Conservation (phyloP, 495 filamentous ascomycete species). For the Saxophila tyrrhenica region DNA sequence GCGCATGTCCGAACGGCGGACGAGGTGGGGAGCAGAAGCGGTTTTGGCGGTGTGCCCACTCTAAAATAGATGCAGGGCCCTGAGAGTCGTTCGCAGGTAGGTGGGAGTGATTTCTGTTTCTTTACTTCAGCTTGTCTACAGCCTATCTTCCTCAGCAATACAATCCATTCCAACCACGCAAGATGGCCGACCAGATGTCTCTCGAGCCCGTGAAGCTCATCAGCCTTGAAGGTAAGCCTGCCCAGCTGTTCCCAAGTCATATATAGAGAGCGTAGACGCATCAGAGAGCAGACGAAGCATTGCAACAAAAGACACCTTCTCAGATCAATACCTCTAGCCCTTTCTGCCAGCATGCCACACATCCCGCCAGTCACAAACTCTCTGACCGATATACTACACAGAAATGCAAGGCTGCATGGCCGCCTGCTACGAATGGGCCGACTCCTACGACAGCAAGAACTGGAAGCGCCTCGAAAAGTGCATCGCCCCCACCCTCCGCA, state of each 20-base stretch:
- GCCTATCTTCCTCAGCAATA: neutral
- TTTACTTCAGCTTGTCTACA: neutral
- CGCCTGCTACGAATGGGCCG: constrained; percentile 62
- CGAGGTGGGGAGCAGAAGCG: constrained; percentile 14
- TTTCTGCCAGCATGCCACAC: too few relatives aligned
- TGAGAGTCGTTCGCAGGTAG: neutral
- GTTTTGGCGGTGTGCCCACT: constrained; percentile 1
- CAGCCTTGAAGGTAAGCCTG: constrained; percentile 17
- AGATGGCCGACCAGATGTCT: constrained; percentile 5
- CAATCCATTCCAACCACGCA: neutral
- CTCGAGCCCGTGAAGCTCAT: constrained; percentile 14
- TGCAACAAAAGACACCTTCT: too few relatives aligned
- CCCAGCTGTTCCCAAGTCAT: neutral
- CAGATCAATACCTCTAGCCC: too few relatives aligned
- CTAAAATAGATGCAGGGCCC: neutral
- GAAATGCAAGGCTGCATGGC: constrained; percentile 32
- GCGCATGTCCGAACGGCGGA: neutral
- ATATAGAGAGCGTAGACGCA: too few relatives aligned
- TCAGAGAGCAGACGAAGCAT: too few relatives aligned
- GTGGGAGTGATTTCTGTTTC: neutral
- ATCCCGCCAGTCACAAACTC: too few relatives aligned
- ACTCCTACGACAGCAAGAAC: constrained; percentile 75
- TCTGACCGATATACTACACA: constrained; percentile 1
- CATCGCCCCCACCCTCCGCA: constrained; percentile 57
- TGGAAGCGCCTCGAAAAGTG: constrained; percentile 59